A percentile compares a stretch with the other conserved stretches of the same genome.
phyloP scores from a whole-genome alignment of 164 flowering plant species.

The Macadamia tetraphylla region DNA sequence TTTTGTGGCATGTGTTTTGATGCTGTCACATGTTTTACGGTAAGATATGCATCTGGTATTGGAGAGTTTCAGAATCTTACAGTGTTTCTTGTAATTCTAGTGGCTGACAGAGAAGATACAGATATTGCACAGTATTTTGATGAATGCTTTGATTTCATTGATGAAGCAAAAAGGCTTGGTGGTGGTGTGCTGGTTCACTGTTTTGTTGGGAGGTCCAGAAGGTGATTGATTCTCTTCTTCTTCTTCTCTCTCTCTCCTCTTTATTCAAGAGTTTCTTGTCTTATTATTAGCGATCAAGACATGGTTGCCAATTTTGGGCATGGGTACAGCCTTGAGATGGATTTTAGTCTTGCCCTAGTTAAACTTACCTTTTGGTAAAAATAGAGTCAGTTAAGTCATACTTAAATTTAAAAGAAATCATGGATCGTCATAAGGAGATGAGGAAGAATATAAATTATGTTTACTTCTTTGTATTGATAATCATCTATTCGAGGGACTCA shows the following conservation, averaged over 20 bases:
- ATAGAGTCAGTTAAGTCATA: too few relatives aligned
- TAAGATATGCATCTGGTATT: background rate
- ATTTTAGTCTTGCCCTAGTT: too few relatives aligned
- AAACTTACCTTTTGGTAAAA: too few relatives aligned
- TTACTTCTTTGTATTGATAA: too few relatives aligned
- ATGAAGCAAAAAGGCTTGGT: conserved; percentile 67
- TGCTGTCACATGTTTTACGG: background rate
- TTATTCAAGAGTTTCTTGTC: background rate
- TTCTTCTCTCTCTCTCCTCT: background rate
- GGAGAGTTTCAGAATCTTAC: conserved; percentile 1
- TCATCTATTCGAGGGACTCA: too few relatives aligned
- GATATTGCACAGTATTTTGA: conserved; percentile 56
- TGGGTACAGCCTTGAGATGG: too few relatives aligned
- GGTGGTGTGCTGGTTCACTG: conserved; percentile 91
- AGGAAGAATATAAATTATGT: too few relatives aligned
- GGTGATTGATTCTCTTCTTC: conserved; percentile 34
- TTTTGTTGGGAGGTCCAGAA: conserved; percentile 83
- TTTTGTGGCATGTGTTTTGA: background rate
- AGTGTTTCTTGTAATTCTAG: conserved; percentile 28
- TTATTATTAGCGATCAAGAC: too few relatives aligned
- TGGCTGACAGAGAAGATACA: conserved; percentile 48
- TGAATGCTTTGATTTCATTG: conserved; percentile 77
- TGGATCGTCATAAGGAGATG: too few relatives aligned
- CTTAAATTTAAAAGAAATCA: too few relatives aligned
- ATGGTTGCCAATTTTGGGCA: too few relatives aligned